A percentile compares a stretch with the other conserved stretches of the same genome.
These are phyloP conservation scores for Nakazawaea holstii DNA, from an alignment of 805 yeast species.

Conservation along the genomic window DNA sequence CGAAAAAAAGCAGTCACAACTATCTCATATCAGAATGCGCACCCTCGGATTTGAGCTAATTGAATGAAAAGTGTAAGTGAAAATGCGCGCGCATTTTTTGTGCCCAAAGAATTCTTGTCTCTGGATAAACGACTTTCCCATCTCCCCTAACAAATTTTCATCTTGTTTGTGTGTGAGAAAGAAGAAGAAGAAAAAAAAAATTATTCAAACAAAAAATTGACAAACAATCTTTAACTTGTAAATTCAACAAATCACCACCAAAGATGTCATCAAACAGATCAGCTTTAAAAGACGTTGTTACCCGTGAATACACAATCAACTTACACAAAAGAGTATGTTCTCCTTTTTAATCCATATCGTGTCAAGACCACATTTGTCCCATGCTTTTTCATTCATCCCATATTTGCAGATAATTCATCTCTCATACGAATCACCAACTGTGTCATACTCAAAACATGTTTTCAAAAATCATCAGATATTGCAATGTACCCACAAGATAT, in stretches of 20 bases:
- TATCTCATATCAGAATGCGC: background rate
- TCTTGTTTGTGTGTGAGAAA: background rate
- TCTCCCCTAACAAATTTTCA: too few species aligned
- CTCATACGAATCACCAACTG: too few species aligned
- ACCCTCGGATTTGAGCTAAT: too few species aligned
- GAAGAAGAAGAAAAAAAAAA: conserved; percentile 1
- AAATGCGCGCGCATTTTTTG: too few species aligned
- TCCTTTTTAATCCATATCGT: background rate
- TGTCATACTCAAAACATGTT: too few species aligned
- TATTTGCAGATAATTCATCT: too few species aligned
- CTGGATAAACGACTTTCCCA: too few species aligned
- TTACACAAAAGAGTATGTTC: conserved; percentile 95
- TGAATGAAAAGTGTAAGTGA: too few species aligned
- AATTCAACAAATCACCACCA: conserved; percentile 7
- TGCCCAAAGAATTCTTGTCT: too few species aligned
- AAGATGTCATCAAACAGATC: conserved; percentile 29
- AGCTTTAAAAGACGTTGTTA: conserved; percentile 97
- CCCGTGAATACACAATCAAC: conserved; percentile 99
- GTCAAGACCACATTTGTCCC: background rate
- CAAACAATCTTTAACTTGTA: background rate
- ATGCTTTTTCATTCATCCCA: too few species aligned
- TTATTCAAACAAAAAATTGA: background rate
- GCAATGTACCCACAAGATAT: too few species aligned
- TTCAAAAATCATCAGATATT: too few species aligned
- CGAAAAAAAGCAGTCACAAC: background rate